Evolutionary conservation across 2,329 filamentous ascomycete species (phyloP), one percentile per base, ranked within the genome.

Genomic region (Stenocarpella maydis): DNA sequence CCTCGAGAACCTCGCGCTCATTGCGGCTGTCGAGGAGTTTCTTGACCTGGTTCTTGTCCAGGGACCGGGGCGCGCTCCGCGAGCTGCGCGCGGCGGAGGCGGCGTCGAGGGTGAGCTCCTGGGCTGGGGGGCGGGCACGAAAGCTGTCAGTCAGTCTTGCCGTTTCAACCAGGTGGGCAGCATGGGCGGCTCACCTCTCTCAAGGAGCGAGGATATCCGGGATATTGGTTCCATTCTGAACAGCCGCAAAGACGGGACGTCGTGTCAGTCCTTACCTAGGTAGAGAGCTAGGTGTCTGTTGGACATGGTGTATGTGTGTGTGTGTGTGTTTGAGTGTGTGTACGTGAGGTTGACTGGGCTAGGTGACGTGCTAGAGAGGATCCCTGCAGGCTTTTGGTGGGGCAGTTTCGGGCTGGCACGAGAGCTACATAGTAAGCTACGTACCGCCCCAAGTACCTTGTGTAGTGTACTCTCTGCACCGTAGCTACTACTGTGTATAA

Each of bases 31-130:
- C 96, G 73, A 99, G 87, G 21, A 98, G 88, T 83, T 95, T 97
- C 85, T 97, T 97, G 78, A 98, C 91, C 82, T 98, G 94, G 70
- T 88, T 85, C n/a, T 90, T 87, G 71, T 95, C 91, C 73, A 96
- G 82, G 54, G 90, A 88, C 66, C 89, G 88, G 28, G 88, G 85
- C 43, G 89, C 84, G 74, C 86, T 85, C 71, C 89, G 85, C 71
- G 86, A 85, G 78, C 84, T 87, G 77, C 93, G 89, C 75, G 95
- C 94, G 75, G 94, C 93, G 80, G 95, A 93, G 76, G 96, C 95
- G 74, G 96, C 96, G 87, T 99, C 96, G 82, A 99, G 90, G 69
- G 96, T 99, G 78, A 99, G 91, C 82, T 98, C 96, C 82, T 96
- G 92, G 78, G 96, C 96, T 97, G 82, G 53, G 54, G 65, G 64